Evolutionary conservation across 192 early-diverging fungal genomes (phyloP), one percentile per base, ranked within the genome.

Genomic region (Linnemannia schmuckeri): DNA sequence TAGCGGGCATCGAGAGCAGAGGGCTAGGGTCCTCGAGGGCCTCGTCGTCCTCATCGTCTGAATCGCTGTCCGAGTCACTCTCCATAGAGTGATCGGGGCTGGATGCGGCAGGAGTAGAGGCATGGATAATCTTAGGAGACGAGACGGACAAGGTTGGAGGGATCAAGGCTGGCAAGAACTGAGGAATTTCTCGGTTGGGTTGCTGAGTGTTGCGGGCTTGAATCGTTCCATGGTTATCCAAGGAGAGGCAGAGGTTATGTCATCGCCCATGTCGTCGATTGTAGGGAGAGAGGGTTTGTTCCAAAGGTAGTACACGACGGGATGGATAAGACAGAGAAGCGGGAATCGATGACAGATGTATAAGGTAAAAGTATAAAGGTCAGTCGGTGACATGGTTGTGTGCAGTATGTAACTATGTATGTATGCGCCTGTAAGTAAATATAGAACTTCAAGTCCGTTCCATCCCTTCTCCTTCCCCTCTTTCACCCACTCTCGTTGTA

Each of bases 11-110:
- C 74, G 90, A 89, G 66, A 88, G 75, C 55, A 94, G 91, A 76
- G 94, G 91, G 79, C 93, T 93, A 68, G 92, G 92, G 61, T 93
- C 95, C 57, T 95, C 94, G 35, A 94, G 88, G 30, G 83, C 83
- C 38, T 93, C 89, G 47, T 94, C 92, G 47, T 95, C 94, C 13
- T 94, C 89, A 70, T 75, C 79, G 44, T 88, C 87, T 15, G 52
- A 70, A 89, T 91, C 88, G 74, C 89, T 87, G 83, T 90, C 81
- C 71, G 76, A 70, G 72, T 87, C 85, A 63, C 87, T 87, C 18
- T 83, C 82, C 74, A 80, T 88, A n/a, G 82, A 82, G 54, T 81
- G 85, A 63, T 87, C 85, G 37, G 85, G 85, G 68, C 85, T 87
- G 5, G 85, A 87, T 15, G 80, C 85, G 4, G 85, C 80, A 40